A percentile compares a stretch with the other conserved stretches of the same genome.
Evolutionary conservation across 768 basidiomycete genomes (phyloP).

Genomic region (Cytidiella melzeri): DNA sequence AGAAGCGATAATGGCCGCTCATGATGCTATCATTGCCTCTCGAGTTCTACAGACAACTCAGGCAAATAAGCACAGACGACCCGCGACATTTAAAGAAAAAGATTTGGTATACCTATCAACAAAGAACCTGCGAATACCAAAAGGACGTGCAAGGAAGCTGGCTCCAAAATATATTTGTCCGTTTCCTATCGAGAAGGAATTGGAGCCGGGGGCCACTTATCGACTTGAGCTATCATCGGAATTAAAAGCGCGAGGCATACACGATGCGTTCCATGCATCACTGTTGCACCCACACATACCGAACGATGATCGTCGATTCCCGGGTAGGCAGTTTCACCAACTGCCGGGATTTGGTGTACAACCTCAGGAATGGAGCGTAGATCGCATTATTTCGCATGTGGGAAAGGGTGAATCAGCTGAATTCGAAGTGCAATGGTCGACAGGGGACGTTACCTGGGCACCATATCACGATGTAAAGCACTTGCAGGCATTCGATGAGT

Average conservation of each 20-base stretch:
- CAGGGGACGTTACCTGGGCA: conserved; percentile 17
- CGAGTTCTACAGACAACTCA: conserved; percentile 25
- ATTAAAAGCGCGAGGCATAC: conserved; percentile 22
- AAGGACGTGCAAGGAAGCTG: conserved; percentile 29
- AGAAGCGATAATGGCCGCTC: conserved; percentile 31
- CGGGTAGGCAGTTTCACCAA: conserved; percentile 18
- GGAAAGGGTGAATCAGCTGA: conserved; percentile 2
- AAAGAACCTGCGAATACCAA: conserved; percentile 29
- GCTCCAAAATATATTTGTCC: conserved; percentile 35
- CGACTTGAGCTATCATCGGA: conserved; percentile 26
- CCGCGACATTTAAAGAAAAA: conserved; percentile 15
- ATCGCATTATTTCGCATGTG: conserved; percentile 25
- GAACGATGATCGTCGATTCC: conserved; percentile 33
- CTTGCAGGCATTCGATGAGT: conserved; percentile 12
- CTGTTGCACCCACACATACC: conserved; percentile 24
- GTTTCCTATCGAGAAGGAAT: conserved; percentile 21
- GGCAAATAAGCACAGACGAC: conserved; percentile 21
- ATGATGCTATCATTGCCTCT: conserved; percentile 31
- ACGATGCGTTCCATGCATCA: conserved; percentile 30
- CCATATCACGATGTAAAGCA: conserved; percentile 8
- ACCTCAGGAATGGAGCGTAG: conserved; percentile 33
- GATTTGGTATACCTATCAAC: conserved; percentile 32
- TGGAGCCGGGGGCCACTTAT: conserved; percentile 21
- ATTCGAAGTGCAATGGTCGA: conserved; percentile 13
- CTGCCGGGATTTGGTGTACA: conserved; percentile 33